phyloP scores from a whole-genome alignment of 768 basidiomycete species.

The Antrodiella citrinella region DNA sequence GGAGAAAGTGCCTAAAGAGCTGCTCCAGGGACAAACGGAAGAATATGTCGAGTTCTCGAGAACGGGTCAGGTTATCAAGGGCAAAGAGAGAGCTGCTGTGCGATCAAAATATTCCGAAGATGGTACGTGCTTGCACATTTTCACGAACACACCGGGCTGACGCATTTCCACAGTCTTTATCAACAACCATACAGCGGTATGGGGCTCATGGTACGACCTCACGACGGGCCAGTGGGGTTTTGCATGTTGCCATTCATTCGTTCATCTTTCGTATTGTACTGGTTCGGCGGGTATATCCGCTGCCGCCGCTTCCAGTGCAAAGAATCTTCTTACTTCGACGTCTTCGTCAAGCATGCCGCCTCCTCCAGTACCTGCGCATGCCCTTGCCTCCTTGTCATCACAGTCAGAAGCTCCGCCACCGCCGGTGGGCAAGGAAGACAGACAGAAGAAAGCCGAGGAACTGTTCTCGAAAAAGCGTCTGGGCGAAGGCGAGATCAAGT shows the following conservation, averaged over 20 bases:
- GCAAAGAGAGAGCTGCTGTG: conserved; percentile 80
- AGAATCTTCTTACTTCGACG: conserved; percentile 48
- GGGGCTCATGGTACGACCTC: conserved; percentile 92
- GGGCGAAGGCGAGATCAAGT: conserved; percentile 72
- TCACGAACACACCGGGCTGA: no score
- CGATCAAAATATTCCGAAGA: conserved; percentile 95
- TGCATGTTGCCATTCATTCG: conserved; percentile 84
- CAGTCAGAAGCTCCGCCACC: conserved; percentile 13
- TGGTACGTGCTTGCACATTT: conserved; percentile 54
- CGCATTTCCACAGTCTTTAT: conserved; percentile 68
- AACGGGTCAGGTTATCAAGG: conserved; percentile 85
- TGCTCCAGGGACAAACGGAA: conserved; percentile 93
- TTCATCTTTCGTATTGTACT: conserved; percentile 88
- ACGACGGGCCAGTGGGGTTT: conserved; percentile 80
- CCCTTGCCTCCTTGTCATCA: conserved; percentile 2
- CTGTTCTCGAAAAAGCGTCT: conserved; percentile 73
- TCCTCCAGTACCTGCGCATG: conserved; percentile 4
- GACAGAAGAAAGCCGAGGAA: conserved; percentile 43
- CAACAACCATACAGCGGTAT: conserved; percentile 93
- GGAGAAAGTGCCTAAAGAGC: conserved; percentile 81
- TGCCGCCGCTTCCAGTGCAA: conserved; percentile 64
- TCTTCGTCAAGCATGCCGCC: conserved; percentile 19
- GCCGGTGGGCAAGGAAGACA: conserved; percentile 21
- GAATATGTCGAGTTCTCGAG: conserved; percentile 96
- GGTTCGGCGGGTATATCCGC: conserved; percentile 81